Conservation (phyloP, 257 asterid species). For the Gentiana macrophylla region DNA sequence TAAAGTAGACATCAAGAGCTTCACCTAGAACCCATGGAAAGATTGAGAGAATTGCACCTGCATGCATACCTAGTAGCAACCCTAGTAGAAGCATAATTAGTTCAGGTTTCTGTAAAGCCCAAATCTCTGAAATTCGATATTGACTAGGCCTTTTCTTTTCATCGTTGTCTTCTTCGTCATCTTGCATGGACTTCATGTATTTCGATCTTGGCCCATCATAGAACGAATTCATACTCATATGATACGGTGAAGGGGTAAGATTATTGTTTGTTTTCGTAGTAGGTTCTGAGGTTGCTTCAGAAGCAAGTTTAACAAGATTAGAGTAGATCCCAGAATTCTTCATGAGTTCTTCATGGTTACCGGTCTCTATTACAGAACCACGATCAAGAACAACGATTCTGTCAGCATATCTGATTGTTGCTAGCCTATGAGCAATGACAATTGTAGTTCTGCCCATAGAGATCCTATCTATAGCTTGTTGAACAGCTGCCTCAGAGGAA, state of each 20-base stretch:
- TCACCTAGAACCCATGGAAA: slow-evolving; percentile 69
- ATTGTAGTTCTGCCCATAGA: slow-evolving; percentile 56
- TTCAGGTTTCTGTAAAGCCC: slow-evolving; percentile 65
- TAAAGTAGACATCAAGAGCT: slow-evolving; percentile 62
- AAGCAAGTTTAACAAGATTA: slow-evolving; percentile 61
- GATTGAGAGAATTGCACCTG: slow-evolving; percentile 81
- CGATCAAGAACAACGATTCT: slow-evolving; percentile 52
- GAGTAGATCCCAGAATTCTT: slow-evolving; percentile 47
- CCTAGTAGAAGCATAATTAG: slow-evolving; percentile 33
- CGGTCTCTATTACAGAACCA: slow-evolving; percentile 60
- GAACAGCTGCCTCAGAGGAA: slow-evolving; percentile 55
- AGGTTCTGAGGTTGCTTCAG: slow-evolving; percentile 45
- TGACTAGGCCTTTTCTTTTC: slow-evolving; percentile 20
- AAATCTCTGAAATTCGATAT: slow-evolving; percentile 47
- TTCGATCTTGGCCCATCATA: slow-evolving; percentile 30
- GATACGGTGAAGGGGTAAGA: slow-evolving; percentile 15
- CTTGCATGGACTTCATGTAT: slow-evolving; percentile 18
- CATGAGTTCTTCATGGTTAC: slow-evolving; percentile 57
- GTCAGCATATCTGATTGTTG: slow-evolving; percentile 66
- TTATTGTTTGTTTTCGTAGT: slow-evolving; percentile 11
- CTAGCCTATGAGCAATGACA: slow-evolving; percentile 69
- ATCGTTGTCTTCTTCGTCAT: slow-evolving; percentile 1
- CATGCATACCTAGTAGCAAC: slow-evolving; percentile 38
- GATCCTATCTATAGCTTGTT: slow-evolving; percentile 68
- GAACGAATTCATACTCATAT: slow-evolving; percentile 16